phyloP scores from a whole-genome alignment of 768 basidiomycete species.

The Suillus cothurnatus region DNA sequence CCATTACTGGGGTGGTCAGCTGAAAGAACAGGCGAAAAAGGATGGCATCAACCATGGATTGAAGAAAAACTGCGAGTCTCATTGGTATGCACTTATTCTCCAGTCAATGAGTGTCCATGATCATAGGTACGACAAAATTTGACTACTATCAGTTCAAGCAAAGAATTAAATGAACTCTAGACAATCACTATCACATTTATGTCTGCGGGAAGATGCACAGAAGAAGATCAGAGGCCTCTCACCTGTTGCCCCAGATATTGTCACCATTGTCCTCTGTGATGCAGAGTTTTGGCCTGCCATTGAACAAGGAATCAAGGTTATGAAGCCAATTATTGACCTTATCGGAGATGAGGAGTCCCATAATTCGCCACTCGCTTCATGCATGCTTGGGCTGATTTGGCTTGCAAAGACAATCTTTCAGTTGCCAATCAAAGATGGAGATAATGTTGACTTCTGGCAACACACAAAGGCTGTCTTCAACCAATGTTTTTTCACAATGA shows the following conservation, averaged over 20 bases:
- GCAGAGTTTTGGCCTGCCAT: constrained; percentile 24
- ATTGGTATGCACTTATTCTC: no score
- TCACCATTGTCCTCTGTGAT: constrained; percentile 24
- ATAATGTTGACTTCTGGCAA: constrained; percentile 24
- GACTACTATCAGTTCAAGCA: no score
- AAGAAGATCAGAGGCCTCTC: no score
- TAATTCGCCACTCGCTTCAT: constrained; percentile 33
- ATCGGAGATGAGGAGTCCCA: constrained; percentile 34
- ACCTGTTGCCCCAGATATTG: constrained; percentile 17
- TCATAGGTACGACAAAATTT: no score
- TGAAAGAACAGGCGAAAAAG: constrained; percentile 19
- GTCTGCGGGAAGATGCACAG: constrained; percentile 19
- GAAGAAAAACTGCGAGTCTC: no score
- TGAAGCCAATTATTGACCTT: constrained; percentile 37
- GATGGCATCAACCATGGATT: constrained; percentile 12
- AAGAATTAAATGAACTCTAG: constrained; percentile 8
- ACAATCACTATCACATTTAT: constrained; percentile 11
- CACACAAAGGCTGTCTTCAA: constrained; percentile 32
- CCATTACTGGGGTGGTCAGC: constrained; percentile 38
- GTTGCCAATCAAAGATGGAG: constrained; percentile 18
- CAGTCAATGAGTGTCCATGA: no score
- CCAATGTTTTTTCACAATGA: constrained; percentile 33
- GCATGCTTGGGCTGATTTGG: constrained; percentile 38
- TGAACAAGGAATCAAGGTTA: constrained; percentile 29
- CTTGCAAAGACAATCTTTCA: constrained; percentile 22